Percentiles rank a stretch among this genome's conserved stretches.
phyloP scores from a whole-genome alignment of 2,329 filamentous ascomycete genomes.

The Sarocladium kiliense region DNA sequence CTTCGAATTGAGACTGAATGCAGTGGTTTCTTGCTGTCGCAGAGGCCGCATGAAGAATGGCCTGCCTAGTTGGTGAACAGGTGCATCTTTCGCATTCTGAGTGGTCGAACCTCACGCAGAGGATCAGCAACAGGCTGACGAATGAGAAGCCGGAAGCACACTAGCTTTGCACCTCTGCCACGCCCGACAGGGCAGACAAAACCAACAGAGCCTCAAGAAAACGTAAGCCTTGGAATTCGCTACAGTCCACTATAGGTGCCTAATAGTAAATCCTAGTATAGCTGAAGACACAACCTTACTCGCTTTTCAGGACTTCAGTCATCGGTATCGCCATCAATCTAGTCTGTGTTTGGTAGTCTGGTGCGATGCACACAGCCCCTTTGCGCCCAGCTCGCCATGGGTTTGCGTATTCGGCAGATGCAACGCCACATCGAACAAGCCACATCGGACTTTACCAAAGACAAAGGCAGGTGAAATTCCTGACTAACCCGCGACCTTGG shows the following conservation, averaged over 20 bases:
- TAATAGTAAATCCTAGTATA: neutral
- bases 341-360: neutral
- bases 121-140: neutral
- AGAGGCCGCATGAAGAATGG: no score
- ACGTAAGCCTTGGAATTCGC: neutral
- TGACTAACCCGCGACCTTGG: no score
- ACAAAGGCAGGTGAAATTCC: no score
- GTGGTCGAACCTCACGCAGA: neutral
- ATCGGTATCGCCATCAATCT: no score
- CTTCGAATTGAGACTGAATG: no score
- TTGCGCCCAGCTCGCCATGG: neutral
- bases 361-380: neutral
- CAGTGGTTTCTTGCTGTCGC: no score
- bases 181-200: no score
- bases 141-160: neutral
- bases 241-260: no score
- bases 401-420: neutral
- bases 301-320: neutral
- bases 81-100: neutral
- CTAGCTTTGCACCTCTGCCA: neutral
- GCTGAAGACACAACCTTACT: neutral
- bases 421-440: neutral
- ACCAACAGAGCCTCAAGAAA: neutral
- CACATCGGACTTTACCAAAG: neutral
- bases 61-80: no score